phyloP scores from a whole-genome alignment of 495 filamentous ascomycete genomes.

The Xylaria curta region DNA sequence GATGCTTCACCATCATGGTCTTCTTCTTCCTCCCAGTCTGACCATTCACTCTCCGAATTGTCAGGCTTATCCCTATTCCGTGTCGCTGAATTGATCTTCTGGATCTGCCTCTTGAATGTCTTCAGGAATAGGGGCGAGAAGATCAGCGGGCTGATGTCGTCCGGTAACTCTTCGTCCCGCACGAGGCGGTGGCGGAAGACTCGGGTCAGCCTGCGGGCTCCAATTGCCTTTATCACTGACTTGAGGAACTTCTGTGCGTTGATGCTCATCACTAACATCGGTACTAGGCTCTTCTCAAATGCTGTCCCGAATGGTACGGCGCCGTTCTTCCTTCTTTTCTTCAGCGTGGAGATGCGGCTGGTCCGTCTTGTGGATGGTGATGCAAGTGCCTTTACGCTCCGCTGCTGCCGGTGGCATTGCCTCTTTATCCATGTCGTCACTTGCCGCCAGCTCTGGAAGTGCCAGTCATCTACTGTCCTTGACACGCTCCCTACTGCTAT shows the following conservation, averaged over 20 bases:
- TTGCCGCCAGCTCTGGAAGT: constrained; percentile 10
- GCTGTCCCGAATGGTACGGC: too few species aligned
- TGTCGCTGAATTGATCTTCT: background rate
- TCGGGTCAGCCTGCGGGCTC: background rate
- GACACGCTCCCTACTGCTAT: constrained; percentile 1
- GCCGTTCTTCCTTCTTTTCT: background rate
- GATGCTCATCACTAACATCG: background rate
- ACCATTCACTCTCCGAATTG: constrained; percentile 3
- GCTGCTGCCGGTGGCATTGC: background rate
- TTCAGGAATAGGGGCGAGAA: constrained; percentile 12
- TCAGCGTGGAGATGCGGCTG: background rate
- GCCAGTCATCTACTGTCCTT: background rate
- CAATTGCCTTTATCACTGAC: background rate
- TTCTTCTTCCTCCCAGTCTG: constrained; percentile 8
- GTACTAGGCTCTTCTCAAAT: constrained; percentile 4
- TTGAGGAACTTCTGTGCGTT: background rate
- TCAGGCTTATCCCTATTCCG: background rate
- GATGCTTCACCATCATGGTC: background rate
- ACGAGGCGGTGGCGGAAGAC: background rate
- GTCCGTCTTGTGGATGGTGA: background rate
- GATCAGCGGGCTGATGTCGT: constrained; percentile 3
- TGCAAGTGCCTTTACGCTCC: background rate
- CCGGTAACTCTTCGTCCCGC: background rate
- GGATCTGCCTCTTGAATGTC: background rate
- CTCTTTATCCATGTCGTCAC: background rate